Conservation (phyloP, 345 rosid species). For the Gossypium rotundifolium region DNA sequence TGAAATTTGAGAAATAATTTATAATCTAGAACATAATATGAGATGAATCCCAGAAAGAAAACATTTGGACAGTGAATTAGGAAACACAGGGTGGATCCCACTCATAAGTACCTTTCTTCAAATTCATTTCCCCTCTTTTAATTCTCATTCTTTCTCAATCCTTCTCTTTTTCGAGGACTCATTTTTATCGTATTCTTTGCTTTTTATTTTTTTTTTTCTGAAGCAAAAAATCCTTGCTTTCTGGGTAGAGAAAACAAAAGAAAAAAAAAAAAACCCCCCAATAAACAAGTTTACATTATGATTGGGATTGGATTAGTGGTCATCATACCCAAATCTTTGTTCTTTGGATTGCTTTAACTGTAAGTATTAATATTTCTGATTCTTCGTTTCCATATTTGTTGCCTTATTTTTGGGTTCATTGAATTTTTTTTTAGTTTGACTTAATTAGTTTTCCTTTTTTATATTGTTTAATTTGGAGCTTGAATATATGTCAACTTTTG, state of each 20-base stretch:
- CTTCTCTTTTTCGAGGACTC: neutral
- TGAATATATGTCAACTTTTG: neutral
- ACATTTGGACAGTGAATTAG: neutral
- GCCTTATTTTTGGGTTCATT: slow-evolving; percentile 4
- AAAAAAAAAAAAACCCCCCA: neutral
- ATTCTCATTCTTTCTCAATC: neutral
- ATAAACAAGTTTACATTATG: neutral
- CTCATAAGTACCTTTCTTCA: slow-evolving; percentile 13
- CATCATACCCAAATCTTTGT: slow-evolving; percentile 8
- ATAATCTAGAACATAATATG: too few relatives aligned
- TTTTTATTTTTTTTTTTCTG: neutral
- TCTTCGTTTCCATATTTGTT: neutral
- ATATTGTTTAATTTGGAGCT: neutral
- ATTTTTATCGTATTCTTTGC: neutral
- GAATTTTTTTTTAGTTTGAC: neutral
- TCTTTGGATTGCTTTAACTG: slow-evolving; percentile 20
- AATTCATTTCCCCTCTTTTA: neutral
- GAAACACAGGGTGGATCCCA: slow-evolving; percentile 16
- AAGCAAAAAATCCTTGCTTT: neutral
- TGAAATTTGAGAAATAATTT: too few relatives aligned
- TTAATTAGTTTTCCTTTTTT: neutral
- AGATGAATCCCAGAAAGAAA: neutral
- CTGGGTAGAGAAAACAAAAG: neutral
- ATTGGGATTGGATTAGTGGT: slow-evolving; percentile 14
- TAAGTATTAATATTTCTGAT: slow-evolving; percentile 17